phyloP scores from a whole-genome alignment of 176 grass and related monocot species.

The Sorghum bicolor region Sorghum_bicolor_NCBIv3 NC_012878.2:57918001-57918500 shows the following conservation, averaged over 20 bases:
- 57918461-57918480: not conserved
- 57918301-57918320: not conserved
- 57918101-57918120: not conserved
- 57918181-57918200: constrained; percentile 81
- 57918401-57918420: not conserved
- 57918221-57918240: not conserved
- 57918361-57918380: not conserved
- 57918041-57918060: not conserved
- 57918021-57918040: not conserved
- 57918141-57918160: constrained; percentile 94
- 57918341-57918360: not conserved
- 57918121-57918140: constrained; percentile 82
- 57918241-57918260: not conserved
- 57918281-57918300: not conserved
- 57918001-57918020: not conserved
- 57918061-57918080: not conserved
- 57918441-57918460: not conserved
- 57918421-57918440: not conserved
- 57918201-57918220: constrained; percentile 49
- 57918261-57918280: not conserved
- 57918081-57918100: constrained; percentile 3
- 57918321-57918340: not conserved
- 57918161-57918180: constrained; percentile 56
- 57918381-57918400: not conserved
- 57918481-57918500: not conserved